Percentiles rank a stretch among this genome's conserved stretches.
Evolutionary conservation across 768 basidiomycete genomes (phyloP).

Genomic region (Auricularia heimuer): DNA sequence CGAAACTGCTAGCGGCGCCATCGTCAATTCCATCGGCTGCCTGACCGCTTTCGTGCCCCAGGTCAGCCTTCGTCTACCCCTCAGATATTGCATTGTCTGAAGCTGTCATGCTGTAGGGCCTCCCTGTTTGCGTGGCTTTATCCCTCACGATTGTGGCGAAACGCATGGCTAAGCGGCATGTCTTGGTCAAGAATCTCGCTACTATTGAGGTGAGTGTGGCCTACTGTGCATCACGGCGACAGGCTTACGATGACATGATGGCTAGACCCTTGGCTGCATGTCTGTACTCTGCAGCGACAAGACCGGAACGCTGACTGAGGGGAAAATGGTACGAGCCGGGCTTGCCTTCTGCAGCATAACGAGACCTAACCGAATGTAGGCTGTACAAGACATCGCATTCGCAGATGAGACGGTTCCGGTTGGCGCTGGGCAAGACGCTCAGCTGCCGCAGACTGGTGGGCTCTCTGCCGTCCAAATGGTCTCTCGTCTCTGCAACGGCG

Average conservation of each 20-base stretch:
- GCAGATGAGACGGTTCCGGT: conserved; percentile 18
- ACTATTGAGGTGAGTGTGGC: conserved; percentile 30
- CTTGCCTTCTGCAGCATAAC: conserved; percentile 3
- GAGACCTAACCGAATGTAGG: conserved; percentile 14
- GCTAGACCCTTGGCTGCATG: conserved; percentile 36
- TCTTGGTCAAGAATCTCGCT: conserved; percentile 41
- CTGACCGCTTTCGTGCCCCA: conserved; percentile 35
- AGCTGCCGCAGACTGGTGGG: conserved; percentile 10
- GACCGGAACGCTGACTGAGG: conserved; percentile 41
- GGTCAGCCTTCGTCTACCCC: conserved; percentile 11
- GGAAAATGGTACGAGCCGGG: conserved; percentile 32
- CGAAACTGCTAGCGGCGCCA: conserved; percentile 25
- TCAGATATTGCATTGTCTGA: neutral
- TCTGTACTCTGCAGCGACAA: conserved; percentile 48
- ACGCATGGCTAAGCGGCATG: conserved; percentile 37
- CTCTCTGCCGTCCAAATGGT: conserved; percentile 28
- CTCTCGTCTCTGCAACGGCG: conserved; percentile 49
- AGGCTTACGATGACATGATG: too few relatives aligned
- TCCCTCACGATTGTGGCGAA: conserved; percentile 40
- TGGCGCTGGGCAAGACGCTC: neutral
- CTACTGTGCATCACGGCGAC: too few relatives aligned
- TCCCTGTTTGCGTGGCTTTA: conserved; percentile 37
- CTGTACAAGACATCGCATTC: conserved; percentile 32
- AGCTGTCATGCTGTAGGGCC: conserved; percentile 17
- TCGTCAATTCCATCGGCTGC: conserved; percentile 31